These are phyloP conservation scores for Castanea mollissima DNA, from an alignment of 306 rosid species.

Conservation along the genomic window DNA sequence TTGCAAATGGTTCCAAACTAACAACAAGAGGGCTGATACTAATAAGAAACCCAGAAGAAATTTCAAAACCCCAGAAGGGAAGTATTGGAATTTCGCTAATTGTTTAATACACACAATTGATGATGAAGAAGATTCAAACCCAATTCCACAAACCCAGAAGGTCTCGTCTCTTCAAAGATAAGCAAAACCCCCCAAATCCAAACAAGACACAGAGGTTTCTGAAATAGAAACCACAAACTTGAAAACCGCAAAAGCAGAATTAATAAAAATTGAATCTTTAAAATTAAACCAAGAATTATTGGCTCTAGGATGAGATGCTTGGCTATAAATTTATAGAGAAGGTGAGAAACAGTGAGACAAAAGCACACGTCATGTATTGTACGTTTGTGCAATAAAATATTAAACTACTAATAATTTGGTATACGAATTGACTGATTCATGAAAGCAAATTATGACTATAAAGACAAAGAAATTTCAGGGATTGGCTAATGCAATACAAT, in stretches of 20 bases:
- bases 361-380: background rate
- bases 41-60: background rate
- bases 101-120: background rate
- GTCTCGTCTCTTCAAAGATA: background rate
- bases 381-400: background rate
- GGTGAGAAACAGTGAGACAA: constrained; percentile 10
- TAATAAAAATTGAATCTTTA: no score
- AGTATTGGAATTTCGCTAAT: background rate
- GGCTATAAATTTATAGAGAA: constrained; percentile 15
- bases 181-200: background rate
- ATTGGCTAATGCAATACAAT: background rate
- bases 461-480: background rate
- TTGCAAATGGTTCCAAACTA: constrained; percentile 2
- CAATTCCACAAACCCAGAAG: background rate
- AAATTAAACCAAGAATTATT: background rate
- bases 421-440: background rate
- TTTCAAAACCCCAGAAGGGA: constrained; percentile 10
- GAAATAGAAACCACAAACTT: background rate
- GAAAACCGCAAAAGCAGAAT: background rate
- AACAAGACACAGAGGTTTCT: background rate
- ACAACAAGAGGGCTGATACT: background rate
- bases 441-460: constrained; percentile 6
- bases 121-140: background rate
- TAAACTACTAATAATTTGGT: no score
- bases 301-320: background rate